Conservation (phyloP, 306 rosid species). For the Acacia confusa region DNA sequence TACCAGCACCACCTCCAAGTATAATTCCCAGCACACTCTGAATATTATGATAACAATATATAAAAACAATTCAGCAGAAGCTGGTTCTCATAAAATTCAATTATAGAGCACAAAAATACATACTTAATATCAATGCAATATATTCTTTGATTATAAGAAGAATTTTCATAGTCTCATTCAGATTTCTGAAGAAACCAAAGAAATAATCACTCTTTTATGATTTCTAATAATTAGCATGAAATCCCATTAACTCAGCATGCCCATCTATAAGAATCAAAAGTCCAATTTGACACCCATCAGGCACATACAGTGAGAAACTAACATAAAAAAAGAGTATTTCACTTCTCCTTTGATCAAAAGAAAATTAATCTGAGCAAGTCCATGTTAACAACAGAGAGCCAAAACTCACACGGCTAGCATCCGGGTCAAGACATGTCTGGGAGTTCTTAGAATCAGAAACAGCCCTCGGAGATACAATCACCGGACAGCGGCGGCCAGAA, state of each 20-base stretch:
- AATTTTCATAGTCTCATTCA: neutral
- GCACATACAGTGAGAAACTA: neutral
- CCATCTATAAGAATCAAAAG: neutral
- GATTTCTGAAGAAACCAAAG: neutral
- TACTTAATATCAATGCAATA: neutral
- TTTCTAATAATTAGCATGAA: neutral
- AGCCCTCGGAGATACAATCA: constrained; percentile 73
- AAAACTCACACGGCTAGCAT: constrained; percentile 81
- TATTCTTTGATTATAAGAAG: neutral
- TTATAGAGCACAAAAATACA: neutral
- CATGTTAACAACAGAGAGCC: neutral
- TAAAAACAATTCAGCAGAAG: constrained; percentile 9
- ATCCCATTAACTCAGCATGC: neutral
- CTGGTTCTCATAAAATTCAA: constrained; percentile 14
- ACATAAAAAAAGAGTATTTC: neutral
- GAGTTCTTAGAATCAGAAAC: constrained; percentile 93
- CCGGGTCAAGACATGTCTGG: constrained; percentile 97
- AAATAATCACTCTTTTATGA: neutral
- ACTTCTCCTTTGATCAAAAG: neutral
- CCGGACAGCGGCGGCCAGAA: constrained; percentile 26
- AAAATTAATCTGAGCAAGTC: neutral
- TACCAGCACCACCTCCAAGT: constrained; percentile 98
- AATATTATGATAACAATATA: constrained; percentile 24
- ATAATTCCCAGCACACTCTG: constrained; percentile 96
- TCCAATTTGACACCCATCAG: constrained; percentile 5